Evolutionary conservation across 1,139 yeast genomes (phyloP).

Genomic region (Zygotorulaspora mrakii): DNA sequence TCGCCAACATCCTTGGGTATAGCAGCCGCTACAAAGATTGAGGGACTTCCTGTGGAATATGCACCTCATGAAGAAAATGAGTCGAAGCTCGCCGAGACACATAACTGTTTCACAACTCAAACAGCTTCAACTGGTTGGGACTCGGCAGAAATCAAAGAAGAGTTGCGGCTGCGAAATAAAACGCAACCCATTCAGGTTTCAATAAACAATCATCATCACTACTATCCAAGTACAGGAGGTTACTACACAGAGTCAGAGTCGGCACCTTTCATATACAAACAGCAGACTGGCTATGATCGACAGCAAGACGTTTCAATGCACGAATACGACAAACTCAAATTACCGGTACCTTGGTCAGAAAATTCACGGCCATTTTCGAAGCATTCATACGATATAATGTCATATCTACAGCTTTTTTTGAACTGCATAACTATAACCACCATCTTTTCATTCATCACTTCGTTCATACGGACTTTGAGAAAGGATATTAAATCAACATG

Average conservation of each 20-base stretch:
- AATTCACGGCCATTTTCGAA: constrained; percentile 41
- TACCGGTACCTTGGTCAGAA: constrained; percentile 36
- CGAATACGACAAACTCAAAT: constrained; percentile 11
- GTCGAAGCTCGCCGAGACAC: constrained; percentile 3
- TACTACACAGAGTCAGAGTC: constrained; percentile 4
- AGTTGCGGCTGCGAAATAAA: constrained; percentile 15
- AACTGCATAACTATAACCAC: constrained; percentile 58
- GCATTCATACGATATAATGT: constrained; percentile 62
- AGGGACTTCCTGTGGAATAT: constrained; percentile 13
- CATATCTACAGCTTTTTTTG: constrained; percentile 67
- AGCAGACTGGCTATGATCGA: constrained; percentile 1
- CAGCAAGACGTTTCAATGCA: constrained; percentile 4
- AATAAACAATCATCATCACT: constrained; percentile 31
- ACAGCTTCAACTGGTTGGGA: constrained; percentile 3
- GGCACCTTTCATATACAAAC: constrained; percentile 1
- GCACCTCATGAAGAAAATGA: background rate
- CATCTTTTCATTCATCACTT: constrained; percentile 50
- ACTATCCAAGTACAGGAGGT: constrained; percentile 16
- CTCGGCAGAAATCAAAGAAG: constrained; percentile 11
- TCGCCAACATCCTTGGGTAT: constrained; percentile 29
- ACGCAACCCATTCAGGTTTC: constrained; percentile 29
- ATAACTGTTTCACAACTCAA: background rate
- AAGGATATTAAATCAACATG: constrained; percentile 69
- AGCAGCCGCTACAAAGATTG: constrained; percentile 25
- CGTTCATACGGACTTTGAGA: constrained; percentile 57